Conservation (phyloP, 2,329 filamentous ascomycete species). For the Botrytis pseudocinerea region DNA sequence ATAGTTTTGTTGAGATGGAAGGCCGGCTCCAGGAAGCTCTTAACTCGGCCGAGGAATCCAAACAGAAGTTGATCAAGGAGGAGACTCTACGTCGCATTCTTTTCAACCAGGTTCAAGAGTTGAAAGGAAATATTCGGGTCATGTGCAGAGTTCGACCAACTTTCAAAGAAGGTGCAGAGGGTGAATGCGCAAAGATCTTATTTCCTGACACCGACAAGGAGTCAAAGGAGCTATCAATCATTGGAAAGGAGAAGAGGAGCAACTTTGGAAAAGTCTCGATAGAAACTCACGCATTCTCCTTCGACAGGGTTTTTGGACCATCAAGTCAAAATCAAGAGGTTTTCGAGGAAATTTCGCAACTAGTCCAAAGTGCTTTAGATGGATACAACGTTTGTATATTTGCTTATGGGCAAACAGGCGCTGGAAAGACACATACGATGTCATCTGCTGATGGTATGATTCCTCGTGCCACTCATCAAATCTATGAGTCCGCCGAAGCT, state of each 20-base stretch:
- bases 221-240: slow-evolving; percentile 80
- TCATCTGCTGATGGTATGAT: slow-evolving; percentile 91
- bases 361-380: slow-evolving; percentile 93
- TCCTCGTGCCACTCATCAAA: slow-evolving; percentile 86
- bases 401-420: slow-evolving; percentile 96
- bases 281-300: slow-evolving; percentile 82
- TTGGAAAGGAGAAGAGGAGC: slow-evolving; percentile 80
- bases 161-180: slow-evolving; percentile 55
- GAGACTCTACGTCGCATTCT: slow-evolving; percentile 87
- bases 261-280: slow-evolving; percentile 74
- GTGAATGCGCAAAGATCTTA: slow-evolving; percentile 69
- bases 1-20: slow-evolving; percentile 81
- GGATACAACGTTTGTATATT: slow-evolving; percentile 99
- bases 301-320: slow-evolving; percentile 89
- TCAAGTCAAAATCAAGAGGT: slow-evolving; percentile 77
- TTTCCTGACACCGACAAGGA: slow-evolving; percentile 81
- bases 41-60: slow-evolving; percentile 65
- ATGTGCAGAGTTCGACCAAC: slow-evolving; percentile 93
- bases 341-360: slow-evolving; percentile 93
- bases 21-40: slow-evolving; percentile 76
- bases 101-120: slow-evolving; percentile 96
- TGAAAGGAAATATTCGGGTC: slow-evolving; percentile 97
- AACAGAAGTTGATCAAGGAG: slow-evolving; percentile 83
- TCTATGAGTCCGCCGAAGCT: slow-evolving; percentile 82
- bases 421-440: slow-evolving; percentile 97